Evolutionary conservation across 805 yeast genomes (phyloP).

Genomic region (Limtongozyma cylindracea): DNA sequence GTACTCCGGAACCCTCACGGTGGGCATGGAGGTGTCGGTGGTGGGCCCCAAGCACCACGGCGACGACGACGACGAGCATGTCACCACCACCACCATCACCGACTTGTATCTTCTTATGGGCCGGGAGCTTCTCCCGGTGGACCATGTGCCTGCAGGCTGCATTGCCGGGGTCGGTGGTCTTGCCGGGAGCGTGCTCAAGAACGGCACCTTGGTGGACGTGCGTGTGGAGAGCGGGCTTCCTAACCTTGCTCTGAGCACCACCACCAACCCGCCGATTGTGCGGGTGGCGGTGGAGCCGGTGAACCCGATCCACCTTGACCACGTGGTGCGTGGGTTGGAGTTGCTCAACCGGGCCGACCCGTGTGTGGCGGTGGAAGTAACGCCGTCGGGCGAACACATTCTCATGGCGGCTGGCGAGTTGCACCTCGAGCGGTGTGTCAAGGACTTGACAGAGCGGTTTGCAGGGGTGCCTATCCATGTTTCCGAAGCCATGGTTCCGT

Average conservation of each 20-base stretch:
- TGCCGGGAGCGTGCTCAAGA: slow-evolving; percentile 59
- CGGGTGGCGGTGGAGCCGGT: slow-evolving; percentile 91
- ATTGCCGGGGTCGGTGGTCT: slow-evolving; percentile 88
- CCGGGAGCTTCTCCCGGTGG: slow-evolving; percentile 53
- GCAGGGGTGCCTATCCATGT: slow-evolving; percentile 73
- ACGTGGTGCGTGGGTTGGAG: slow-evolving; percentile 54
- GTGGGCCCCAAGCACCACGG: slow-evolving; percentile 78
- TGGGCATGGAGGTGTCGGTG: slow-evolving; percentile 54
- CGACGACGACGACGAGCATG: slow-evolving; percentile 15
- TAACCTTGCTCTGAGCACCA: slow-evolving; percentile 23
- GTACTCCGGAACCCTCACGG: slow-evolving; percentile 57
- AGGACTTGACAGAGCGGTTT: slow-evolving; percentile 74
- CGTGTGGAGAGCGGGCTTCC: slow-evolving; percentile 59
- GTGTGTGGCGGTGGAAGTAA: slow-evolving; percentile 66
- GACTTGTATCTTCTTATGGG: slow-evolving; percentile 80
- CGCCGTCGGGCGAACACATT: slow-evolving; percentile 75
- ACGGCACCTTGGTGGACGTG: slow-evolving; percentile 45
- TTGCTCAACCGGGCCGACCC: slow-evolving; percentile 80
- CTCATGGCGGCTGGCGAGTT: slow-evolving; percentile 91
- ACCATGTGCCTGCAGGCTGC: slow-evolving; percentile 79
- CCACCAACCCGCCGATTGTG: slow-evolving; percentile 67
- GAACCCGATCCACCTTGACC: slow-evolving; percentile 57
- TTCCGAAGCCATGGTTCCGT: slow-evolving; percentile 88
- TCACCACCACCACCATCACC: too few relatives aligned
- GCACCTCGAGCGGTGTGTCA: slow-evolving; percentile 83